Evolutionary conservation across 2,329 filamentous ascomycete species (phyloP), one percentile per base, ranked within the genome.

Genomic region (Aspergillus floridensis): DNA sequence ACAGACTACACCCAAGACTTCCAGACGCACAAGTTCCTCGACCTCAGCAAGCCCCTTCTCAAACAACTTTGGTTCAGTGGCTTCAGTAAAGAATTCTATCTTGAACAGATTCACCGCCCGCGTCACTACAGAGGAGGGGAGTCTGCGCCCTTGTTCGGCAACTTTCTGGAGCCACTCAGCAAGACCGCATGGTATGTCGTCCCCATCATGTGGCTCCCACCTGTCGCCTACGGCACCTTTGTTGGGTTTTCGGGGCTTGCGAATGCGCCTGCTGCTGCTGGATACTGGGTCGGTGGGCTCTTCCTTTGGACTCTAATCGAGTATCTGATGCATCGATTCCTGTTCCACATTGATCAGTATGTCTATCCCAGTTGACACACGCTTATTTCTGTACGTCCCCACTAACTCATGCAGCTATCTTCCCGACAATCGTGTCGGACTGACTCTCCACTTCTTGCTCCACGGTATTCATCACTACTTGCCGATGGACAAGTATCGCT

Each of bases 401-500:
- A 32, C 71, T 73, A 65, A 72, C 50, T 57, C 19, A 52, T 56
- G 22, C 63, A 96, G 91, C 51, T 91, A 87, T 72, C 88, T 99
- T 11, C 95, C 95, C 0, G 91, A 99, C 74, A 96, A 98, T 75
- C 85, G 92, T 57, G 88, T 91, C n/a, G 89, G 85, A 64, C 81
- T 99, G 60, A 96, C 92, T 0, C 68, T 89, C 21, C 95, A 99
- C 75, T 99, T 99, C 79, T 79, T 97, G 46, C 89, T 99, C 26
- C 95, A 99, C 70, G 95, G 95, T 64, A 91, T 99, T 64, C 95
- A 99, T 73, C 95, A 99, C 77, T 99, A 98, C 77, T 85, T 99
- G 4, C 95, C 95, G n/a, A 98, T 99, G 95, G 95, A 99, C 80
- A 93, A 89, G 72, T 93, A 96, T 70, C 88, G 95, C 61, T 88